Evolutionary conservation across 139 green algal species (phyloP), one percentile per base, ranked within the genome.

Genomic region (Chlamydomonas asymmetrica): DNA sequence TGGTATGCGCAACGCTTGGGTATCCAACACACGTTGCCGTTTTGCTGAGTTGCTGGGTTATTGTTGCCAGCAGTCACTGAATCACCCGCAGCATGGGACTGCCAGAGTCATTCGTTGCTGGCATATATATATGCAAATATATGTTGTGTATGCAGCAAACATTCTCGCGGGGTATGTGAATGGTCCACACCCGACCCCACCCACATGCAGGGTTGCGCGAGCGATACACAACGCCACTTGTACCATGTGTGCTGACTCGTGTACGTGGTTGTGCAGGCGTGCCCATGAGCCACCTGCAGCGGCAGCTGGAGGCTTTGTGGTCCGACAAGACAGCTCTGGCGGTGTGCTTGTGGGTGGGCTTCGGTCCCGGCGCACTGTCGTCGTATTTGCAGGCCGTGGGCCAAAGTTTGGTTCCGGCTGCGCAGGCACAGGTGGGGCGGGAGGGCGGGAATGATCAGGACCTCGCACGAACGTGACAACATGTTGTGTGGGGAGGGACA

Each of bases 301-400:
- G 45, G 13, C 45, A 67, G 38, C 23, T 49, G 10, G 29, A 25
- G n/a, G 3, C 20, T 37, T 38, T 75, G 69, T 56, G 66, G 54
- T 1, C 54, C 18, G 54, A 75, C 38, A 32, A 29, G 4, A 56
- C n/a, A 4, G 29, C 54, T 5, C 10, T 66, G 69, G 69, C 27
- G 4, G 2, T 57, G 54, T 18, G 66, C 54, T n/a, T 75, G 69
- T 75, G 69, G 69, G 56, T 39, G 54, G 69, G 69, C 4, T 43
- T 66, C 16, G 69, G 69, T 0, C 69, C 69, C n/a, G 69, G 69
- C 4, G 69, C 69, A 16, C 69, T 75, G 39, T 67, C 54, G n/a
- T 67, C 54, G 39, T 75, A 75, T 56, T 56, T 75, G 56, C 70
- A 76, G 67, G 67, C 38, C 29, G 18, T 75, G 69, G 69, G 69